Base-by-base conservation (phyloP, 1,284 basidiomycete genomes). In the Pisolithus thermaeus region DNA sequence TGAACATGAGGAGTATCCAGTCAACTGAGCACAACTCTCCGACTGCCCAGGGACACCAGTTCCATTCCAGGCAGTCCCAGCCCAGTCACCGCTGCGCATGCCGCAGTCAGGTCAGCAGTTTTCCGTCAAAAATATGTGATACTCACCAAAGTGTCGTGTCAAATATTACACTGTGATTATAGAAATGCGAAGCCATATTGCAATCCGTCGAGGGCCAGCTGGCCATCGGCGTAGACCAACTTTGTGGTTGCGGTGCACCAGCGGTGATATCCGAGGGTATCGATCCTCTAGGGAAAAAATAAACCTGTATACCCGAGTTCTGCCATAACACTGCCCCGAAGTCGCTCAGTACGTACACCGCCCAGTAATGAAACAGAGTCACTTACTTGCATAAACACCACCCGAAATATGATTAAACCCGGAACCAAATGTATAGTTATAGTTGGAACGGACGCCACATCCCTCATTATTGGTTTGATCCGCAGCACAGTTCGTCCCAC, bases 21-120 rank as follows among this genome's bases (percentile, higher is more conserved):
- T 95, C 58, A 78, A 74, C 59, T 81, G 72, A n/a, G 88, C 87
- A 62, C 92, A 96, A 62, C 85, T 90, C 64, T 84, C 76, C 5
- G 79, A 80, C 70, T 93, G 89, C 47, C 92, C 91, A 6, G 88
- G 87, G 54, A 83, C 75, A 40, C 86, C 87, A 43, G 83, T 71
- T 25, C 68, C 56, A 47, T 68, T 72, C 92, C 92, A 95, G n/a
- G 81, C 85, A 41, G 74, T 75, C 47, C 84, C 82, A 12, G 92
- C 92, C 93, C 90, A 95, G 59, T 92, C 87, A 55, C 92, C 92
- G 60, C 90, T 91, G 60, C n/a, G 57, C 22, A 50, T 54, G 14
- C 27, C 49, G 50, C 50, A 32, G 48, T 12, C 25, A 32, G 11
- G 41, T 40, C 35, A 55, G 28, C 32, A 12, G 41, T 46, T 16